Conservation (phyloP, 1,284 basidiomycete genomes). For the Naganishia sp. region DNA sequence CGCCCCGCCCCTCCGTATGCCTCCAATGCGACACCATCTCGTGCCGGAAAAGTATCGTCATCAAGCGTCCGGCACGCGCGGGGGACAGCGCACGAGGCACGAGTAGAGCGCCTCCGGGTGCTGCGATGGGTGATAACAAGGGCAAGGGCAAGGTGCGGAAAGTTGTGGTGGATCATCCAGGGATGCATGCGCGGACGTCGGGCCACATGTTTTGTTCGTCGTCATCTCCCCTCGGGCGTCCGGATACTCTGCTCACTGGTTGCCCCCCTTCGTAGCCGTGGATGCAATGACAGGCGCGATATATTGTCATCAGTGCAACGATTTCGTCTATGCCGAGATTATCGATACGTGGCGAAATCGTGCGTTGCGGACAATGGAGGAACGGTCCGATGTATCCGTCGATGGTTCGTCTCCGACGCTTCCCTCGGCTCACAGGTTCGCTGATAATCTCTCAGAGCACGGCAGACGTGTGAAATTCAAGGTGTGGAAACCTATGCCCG, state of each 20-base stretch:
- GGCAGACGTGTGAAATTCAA: slow-evolving; percentile 55
- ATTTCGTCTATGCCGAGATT: slow-evolving; percentile 60
- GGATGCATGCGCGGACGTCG: slow-evolving; percentile 20
- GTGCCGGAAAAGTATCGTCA: slow-evolving; percentile 17
- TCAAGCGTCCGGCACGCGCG: neutral
- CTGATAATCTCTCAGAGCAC: neutral
- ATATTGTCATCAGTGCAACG: slow-evolving; percentile 63
- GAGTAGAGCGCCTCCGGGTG: slow-evolving; percentile 5
- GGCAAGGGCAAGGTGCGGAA: slow-evolving; percentile 13
- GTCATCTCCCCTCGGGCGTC: neutral
- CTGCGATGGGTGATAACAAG: neutral
- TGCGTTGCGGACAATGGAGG: slow-evolving; percentile 58
- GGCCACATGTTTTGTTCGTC: slow-evolving; percentile 26
- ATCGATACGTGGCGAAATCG: slow-evolving; percentile 56
- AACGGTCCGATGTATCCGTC: slow-evolving; percentile 59
- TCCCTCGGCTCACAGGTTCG: slow-evolving; percentile 12
- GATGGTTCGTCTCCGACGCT: slow-evolving; percentile 6
- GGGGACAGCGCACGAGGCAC: slow-evolving; percentile 9
- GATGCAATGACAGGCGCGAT: slow-evolving; percentile 63
- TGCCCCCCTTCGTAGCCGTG: slow-evolving; percentile 54
- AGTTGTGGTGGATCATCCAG: slow-evolving; percentile 25
- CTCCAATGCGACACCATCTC: slow-evolving; percentile 24
- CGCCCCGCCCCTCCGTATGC: slow-evolving; percentile 22
- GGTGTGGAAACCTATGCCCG: slow-evolving; percentile 55
- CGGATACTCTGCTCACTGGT: neutral